A percentile compares a stretch with the other conserved stretches of the same genome.
These are phyloP conservation scores for Leccinum imitatum DNA, from an alignment of 768 basidiomycete species.

Conservation along the genomic window DNA sequence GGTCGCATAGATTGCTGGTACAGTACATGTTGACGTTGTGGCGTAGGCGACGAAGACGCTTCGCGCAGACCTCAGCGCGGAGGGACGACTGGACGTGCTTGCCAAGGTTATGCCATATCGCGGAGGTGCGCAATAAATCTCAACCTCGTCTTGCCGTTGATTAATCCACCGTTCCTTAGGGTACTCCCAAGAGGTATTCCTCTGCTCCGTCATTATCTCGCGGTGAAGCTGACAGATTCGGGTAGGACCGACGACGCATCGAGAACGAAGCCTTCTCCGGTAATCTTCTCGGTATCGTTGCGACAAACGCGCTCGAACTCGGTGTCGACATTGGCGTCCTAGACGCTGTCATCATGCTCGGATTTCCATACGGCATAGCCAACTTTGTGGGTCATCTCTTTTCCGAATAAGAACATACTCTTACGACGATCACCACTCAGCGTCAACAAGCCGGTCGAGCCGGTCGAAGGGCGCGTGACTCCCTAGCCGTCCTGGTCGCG, in stretches of 20 bases:
- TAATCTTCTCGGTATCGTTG: slow-evolving; percentile 78
- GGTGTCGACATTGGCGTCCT: slow-evolving; percentile 90
- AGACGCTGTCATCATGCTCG: slow-evolving; percentile 87
- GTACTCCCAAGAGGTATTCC: slow-evolving; percentile 64
- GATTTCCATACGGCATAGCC: slow-evolving; percentile 76
- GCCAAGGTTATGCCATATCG: slow-evolving; percentile 79
- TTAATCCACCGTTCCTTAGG: slow-evolving; percentile 38
- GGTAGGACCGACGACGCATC: slow-evolving; percentile 73
- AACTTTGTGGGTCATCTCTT: slow-evolving; percentile 60
- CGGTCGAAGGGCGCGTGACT: slow-evolving; percentile 77
- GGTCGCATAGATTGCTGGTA: background rate
- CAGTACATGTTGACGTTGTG: slow-evolving; percentile 15
- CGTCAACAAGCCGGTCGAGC: slow-evolving; percentile 89
- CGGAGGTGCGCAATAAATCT: slow-evolving; percentile 54
- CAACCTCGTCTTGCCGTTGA: background rate
- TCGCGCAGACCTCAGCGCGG: slow-evolving; percentile 64
- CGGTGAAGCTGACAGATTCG: background rate
- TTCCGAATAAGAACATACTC: background rate
- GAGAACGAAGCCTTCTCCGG: slow-evolving; percentile 88
- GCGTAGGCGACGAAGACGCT: slow-evolving; percentile 77
- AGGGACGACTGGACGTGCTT: slow-evolving; percentile 76
- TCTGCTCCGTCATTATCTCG: background rate
- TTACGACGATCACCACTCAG: slow-evolving; percentile 35
- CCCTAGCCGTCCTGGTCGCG: slow-evolving; percentile 71
- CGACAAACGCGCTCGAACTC: slow-evolving; percentile 88